Evolutionary conservation across 2,329 filamentous ascomycete genomes (phyloP).

Genomic region (Fusarium humuli): DNA sequence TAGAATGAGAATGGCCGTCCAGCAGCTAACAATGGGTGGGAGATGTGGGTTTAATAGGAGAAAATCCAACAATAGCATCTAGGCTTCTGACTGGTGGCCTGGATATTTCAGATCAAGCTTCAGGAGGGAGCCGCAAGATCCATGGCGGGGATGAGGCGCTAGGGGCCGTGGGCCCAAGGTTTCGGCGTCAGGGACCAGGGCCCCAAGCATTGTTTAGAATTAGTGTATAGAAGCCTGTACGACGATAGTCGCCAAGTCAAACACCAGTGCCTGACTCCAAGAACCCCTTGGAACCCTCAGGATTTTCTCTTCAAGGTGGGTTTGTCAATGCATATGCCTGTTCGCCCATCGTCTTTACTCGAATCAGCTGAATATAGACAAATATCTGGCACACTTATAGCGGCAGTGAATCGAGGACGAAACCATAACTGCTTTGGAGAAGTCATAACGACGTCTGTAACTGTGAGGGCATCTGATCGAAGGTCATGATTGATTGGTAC

Average conservation of each 20-base stretch:
- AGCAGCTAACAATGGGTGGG: slow-evolving; percentile 40
- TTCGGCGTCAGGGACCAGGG: slow-evolving; percentile 36
- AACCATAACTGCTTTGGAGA: slow-evolving; percentile 33
- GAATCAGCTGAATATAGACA: slow-evolving; percentile 6
- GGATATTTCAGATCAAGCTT: slow-evolving; percentile 35
- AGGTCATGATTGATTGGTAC: slow-evolving; percentile 25
- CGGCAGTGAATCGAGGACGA: slow-evolving; percentile 28
- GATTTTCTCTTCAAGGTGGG: slow-evolving; percentile 15
- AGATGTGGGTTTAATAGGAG: slow-evolving; percentile 46
- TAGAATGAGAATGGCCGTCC: slow-evolving; percentile 45
- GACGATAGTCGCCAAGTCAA: slow-evolving; percentile 45
- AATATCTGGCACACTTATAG: slow-evolving; percentile 26
- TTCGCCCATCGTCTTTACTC: slow-evolving; percentile 16
- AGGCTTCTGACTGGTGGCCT: slow-evolving; percentile 40
- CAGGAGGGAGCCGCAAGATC: slow-evolving; percentile 48
- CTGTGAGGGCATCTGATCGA: slow-evolving; percentile 14
- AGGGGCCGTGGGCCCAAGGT: slow-evolving; percentile 40
- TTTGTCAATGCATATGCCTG: slow-evolving; percentile 22
- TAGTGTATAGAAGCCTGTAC: slow-evolving; percentile 40
- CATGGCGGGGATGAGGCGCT: slow-evolving; percentile 45
- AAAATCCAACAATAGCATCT: slow-evolving; percentile 39
- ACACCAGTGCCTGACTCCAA: slow-evolving; percentile 30
- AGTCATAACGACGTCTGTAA: slow-evolving; percentile 27
- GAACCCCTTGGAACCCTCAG: slow-evolving; percentile 34
- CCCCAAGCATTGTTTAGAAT: slow-evolving; percentile 32